A percentile compares a stretch with the other conserved stretches of the same genome.
Evolutionary conservation across 2,329 filamentous ascomycete genomes (phyloP).

Genomic region (Pseudofabraea citricarpa): DNA sequence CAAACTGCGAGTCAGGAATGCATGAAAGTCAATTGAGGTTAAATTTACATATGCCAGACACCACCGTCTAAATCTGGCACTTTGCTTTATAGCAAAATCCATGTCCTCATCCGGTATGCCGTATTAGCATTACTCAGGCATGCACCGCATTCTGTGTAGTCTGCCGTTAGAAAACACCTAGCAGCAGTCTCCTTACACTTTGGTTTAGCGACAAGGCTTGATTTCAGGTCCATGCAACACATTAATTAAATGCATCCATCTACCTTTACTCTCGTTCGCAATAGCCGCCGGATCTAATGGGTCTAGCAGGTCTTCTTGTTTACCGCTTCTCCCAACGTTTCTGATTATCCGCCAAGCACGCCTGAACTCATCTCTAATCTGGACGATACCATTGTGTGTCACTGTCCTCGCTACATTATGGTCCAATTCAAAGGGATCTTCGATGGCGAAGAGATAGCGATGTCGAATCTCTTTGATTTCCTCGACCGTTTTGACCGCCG

Average conservation of each 20-base stretch:
- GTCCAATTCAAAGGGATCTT: slow-evolving; percentile 84
- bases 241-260: slow-evolving; percentile 16
- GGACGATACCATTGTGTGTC: slow-evolving; percentile 74
- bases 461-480: slow-evolving; percentile 64
- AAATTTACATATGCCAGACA: too few species aligned
- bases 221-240: slow-evolving; percentile 19
- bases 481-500: slow-evolving; percentile 16
- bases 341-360: slow-evolving; percentile 71
- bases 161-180: too few species aligned
- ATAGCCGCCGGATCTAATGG: slow-evolving; percentile 15
- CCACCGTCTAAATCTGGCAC: too few species aligned
- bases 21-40: too few species aligned
- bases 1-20: too few species aligned
- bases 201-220: too few species aligned
- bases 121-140: too few species aligned
- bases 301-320: slow-evolving; percentile 8
- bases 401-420: slow-evolving; percentile 89
- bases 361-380: slow-evolving; percentile 80
- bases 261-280: slow-evolving; percentile 8
- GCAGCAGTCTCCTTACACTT: too few species aligned
- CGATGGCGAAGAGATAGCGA: slow-evolving; percentile 82
- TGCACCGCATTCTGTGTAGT: too few species aligned
- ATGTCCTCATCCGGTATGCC: too few species aligned
- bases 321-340: slow-evolving; percentile 36
- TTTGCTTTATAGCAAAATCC: too few species aligned